phyloP scores from a whole-genome alignment of 345 rosid genomes.

The Acer yangbiense region DNA sequence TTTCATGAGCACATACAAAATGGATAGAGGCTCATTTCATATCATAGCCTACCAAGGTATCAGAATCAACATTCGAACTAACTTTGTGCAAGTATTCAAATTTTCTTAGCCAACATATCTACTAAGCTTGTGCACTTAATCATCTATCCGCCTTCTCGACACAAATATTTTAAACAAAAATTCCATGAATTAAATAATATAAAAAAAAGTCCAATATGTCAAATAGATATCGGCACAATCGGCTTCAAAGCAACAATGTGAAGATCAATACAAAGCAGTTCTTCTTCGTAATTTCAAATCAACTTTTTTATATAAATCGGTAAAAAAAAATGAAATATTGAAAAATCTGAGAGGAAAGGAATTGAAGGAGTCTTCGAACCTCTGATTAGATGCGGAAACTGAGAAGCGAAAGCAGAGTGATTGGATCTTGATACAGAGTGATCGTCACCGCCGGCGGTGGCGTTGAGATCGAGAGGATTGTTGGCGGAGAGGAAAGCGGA shows the following conservation, averaged over 20 bases:
- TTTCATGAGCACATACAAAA: not conserved
- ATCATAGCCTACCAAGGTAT: not conserved
- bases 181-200: no score
- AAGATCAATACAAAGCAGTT: not conserved
- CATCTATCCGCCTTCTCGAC: not conserved
- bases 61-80: not conserved
- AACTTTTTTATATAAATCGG: not conserved
- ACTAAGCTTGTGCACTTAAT: not conserved
- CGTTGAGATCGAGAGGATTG: slow-evolving; percentile 29
- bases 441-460: slow-evolving; percentile 4
- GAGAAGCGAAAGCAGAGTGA: slow-evolving; percentile 29
- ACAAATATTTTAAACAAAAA: not conserved
- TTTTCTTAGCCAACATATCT: not conserved
- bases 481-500: slow-evolving; percentile 38
- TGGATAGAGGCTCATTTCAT: not conserved
- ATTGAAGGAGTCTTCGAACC: slow-evolving; percentile 34
- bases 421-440: slow-evolving; percentile 43
- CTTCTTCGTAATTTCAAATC: not conserved
- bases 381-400: slow-evolving; percentile 50
- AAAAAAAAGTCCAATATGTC: not conserved
- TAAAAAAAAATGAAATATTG: no score
- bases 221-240: not conserved
- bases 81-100: not conserved
- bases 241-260: not conserved
- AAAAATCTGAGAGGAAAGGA: not conserved